Evolutionary conservation across 192 early-diverging fungal genomes (phyloP), one percentile per base, ranked within the genome.

Genomic region (Linnemannia zychae): DNA sequence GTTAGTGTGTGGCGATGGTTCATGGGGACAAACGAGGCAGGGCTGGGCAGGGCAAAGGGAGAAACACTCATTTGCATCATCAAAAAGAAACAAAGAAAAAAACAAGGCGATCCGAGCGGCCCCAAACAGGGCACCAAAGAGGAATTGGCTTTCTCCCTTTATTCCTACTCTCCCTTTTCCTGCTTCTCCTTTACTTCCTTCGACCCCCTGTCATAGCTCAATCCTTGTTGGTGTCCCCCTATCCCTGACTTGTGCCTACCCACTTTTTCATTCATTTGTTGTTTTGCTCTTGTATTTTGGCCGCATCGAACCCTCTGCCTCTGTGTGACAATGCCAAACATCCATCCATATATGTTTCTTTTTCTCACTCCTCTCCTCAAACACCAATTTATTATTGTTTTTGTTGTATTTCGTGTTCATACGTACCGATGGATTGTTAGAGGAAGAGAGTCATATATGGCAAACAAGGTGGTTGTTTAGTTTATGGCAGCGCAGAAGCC

Each of bases 361-460:
- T 28, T n/a, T 60, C 53, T 24, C 7, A 31, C 24, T 31, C 57
- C 24, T 63, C n/a, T 24, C 31, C 57, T 28, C 57, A 63, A 63
- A 63, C 57, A 63, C 57, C 57, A 63, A 63, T 63, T 63, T 63
- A 63, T 63, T 60, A 15, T 60, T 60, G 24, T 60, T 49, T 60
- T 60, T 60, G 53, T 60, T 63, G 40, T 9, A 44, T 3, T 44
- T 44, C 4, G 3, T 44, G 40, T 44, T 28, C 20, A 60, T 12
- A 31, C 24, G 1, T 31, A 52, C 57, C 15, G 3, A 13, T 63
- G 53, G 53, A n/a, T 31, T 24, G 6, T 12, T 57, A n/a, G 20
- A 11, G 9, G 52, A 24, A 57, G 13, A 28, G 57, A 24, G 0
- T 63, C 28, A 28, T 0, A 31, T 63, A 31, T 63, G n/a, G 53